Percentiles rank a stretch among this genome's conserved stretches.
Evolutionary conservation across 176 grass and related monocot genomes (phyloP).

Genomic region (Aegilops sharonensis): DNA sequence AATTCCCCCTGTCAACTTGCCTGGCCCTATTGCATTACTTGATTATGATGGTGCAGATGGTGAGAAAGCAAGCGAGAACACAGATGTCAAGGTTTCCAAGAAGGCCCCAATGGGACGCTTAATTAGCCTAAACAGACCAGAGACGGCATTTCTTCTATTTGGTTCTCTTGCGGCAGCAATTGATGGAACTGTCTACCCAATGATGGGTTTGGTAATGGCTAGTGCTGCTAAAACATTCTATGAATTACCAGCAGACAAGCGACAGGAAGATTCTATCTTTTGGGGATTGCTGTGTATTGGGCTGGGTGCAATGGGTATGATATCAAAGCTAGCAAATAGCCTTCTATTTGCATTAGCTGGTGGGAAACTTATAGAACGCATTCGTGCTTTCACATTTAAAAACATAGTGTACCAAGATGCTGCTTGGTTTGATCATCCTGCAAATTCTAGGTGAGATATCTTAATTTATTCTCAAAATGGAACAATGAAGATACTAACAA

Average conservation of each 20-base stretch:
- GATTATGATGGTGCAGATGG: constrained; percentile 6
- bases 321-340: constrained; percentile 24
- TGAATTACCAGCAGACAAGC: constrained; percentile 34
- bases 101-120: constrained; percentile 32
- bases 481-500: constrained; percentile 23
- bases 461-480: constrained; percentile 29
- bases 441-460: constrained; percentile 58
- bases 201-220: constrained; percentile 35
- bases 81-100: neutral
- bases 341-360: constrained; percentile 68
- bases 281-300: constrained; percentile 44
- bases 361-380: constrained; percentile 69
- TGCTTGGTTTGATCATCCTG: constrained; percentile 72
- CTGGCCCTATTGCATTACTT: constrained; percentile 12
- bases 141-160: constrained; percentile 32
- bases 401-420: constrained; percentile 64
- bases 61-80: neutral
- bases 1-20: neutral
- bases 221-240: constrained; percentile 45
- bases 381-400: constrained; percentile 60
- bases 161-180: constrained; percentile 47
- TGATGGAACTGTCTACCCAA: constrained; percentile 40
- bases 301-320: constrained; percentile 17
- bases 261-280: constrained; percentile 35
- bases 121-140: constrained; percentile 41